Conservation (phyloP, 179 eudicot species). For the Nepenthes alata region DNA sequence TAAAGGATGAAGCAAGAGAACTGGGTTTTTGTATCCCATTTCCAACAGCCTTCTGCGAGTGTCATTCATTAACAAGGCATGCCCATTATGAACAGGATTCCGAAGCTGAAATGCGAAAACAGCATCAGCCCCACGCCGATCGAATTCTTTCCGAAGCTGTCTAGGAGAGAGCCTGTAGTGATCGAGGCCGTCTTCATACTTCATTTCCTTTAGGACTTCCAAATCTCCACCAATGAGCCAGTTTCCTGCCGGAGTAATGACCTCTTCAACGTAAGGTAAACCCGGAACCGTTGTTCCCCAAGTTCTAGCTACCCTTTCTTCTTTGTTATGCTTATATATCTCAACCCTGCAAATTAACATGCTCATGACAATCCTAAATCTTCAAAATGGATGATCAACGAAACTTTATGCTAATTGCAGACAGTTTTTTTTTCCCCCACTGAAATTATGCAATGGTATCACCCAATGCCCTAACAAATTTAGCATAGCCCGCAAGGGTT, state of each 20-base stretch:
- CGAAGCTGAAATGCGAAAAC: constrained; percentile 81
- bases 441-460: too few relatives aligned
- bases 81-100: constrained; percentile 87
- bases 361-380: neutral
- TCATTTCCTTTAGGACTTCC: constrained; percentile 61
- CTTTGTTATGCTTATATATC: constrained; percentile 73
- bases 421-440: too few relatives aligned
- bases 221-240: constrained; percentile 89
- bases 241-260: constrained; percentile 58
- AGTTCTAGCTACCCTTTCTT: constrained; percentile 83
- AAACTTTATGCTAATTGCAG: too few relatives aligned
- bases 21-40: constrained; percentile 79
- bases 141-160: constrained; percentile 66
- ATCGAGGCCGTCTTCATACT: constrained; percentile 84
- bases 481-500: too few relatives aligned
- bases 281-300: constrained; percentile 86
- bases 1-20: constrained; percentile 80
- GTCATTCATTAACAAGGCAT: constrained; percentile 83
- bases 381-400: neutral
- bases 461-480: too few relatives aligned
- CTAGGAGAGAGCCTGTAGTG: constrained; percentile 69
- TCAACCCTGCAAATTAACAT: constrained; percentile 40
- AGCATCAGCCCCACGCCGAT: constrained; percentile 74
- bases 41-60: constrained; percentile 63
- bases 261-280: constrained; percentile 81